Percentiles rank a stretch among this genome's conserved stretches.
Conservation (phyloP, 345 rosid species). For the Kandelia obovata region DNA sequence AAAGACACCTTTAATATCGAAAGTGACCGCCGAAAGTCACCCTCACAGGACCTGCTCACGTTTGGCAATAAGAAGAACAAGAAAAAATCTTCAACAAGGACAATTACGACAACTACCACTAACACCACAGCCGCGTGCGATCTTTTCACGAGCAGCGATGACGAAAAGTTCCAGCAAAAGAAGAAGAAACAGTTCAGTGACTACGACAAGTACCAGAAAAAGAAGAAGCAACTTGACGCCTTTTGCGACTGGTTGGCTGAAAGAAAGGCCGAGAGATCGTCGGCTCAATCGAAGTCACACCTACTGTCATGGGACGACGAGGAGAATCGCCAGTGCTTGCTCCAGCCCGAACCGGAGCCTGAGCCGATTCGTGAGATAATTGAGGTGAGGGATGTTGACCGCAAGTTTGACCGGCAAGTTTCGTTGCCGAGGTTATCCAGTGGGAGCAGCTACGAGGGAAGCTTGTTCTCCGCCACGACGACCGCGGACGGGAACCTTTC, state of each 20-base stretch:
- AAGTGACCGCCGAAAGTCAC: slow-evolving; percentile 32
- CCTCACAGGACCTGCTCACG: slow-evolving; percentile 1
- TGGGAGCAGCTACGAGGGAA: slow-evolving; percentile 75
- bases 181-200: slow-evolving; percentile 8
- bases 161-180: slow-evolving; percentile 32
- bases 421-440: slow-evolving; percentile 77
- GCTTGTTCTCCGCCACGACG: slow-evolving; percentile 71
- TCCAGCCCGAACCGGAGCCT: slow-evolving; percentile 31
- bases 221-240: slow-evolving; percentile 55
- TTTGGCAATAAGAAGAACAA: neutral
- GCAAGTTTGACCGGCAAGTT: slow-evolving; percentile 56
- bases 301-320: slow-evolving; percentile 46
- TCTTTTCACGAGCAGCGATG: slow-evolving; percentile 48
- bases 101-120: neutral
- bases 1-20: slow-evolving; percentile 18
- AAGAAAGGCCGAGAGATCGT: slow-evolving; percentile 40
- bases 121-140: slow-evolving; percentile 29
- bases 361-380: slow-evolving; percentile 15
- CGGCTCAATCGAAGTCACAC: slow-evolving; percentile 35
- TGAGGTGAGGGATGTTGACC: slow-evolving; percentile 40
- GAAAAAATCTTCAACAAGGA: slow-evolving; percentile 15
- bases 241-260: slow-evolving; percentile 66
- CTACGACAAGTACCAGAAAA: slow-evolving; percentile 21
- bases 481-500: slow-evolving; percentile 61
- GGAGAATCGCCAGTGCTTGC: slow-evolving; percentile 41